These are phyloP conservation scores for Fusarium sp. DNA, from an alignment of 2,329 filamentous ascomycete species.

Conservation along the genomic window DNA sequence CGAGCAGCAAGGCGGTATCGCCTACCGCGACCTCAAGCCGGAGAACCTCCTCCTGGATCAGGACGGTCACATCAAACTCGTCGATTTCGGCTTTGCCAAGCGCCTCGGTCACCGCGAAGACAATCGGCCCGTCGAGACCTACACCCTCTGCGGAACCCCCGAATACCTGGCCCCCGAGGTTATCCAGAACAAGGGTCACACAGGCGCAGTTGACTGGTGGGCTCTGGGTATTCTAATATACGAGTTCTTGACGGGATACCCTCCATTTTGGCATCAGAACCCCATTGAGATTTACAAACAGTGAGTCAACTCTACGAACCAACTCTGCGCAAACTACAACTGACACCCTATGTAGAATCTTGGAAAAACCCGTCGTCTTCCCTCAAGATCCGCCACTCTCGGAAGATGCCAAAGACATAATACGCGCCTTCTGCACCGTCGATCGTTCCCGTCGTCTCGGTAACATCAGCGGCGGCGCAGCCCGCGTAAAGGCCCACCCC, in stretches of 20 bases:
- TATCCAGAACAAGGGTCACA: constrained; percentile 84
- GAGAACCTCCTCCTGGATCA: constrained; percentile 85
- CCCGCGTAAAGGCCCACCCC: constrained; percentile 78
- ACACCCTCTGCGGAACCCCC: constrained; percentile 85
- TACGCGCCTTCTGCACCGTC: constrained; percentile 80
- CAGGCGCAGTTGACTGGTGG: constrained; percentile 88
- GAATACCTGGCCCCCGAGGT: constrained; percentile 89
- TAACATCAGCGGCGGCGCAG: constrained; percentile 81
- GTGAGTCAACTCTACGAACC: constrained; percentile 54
- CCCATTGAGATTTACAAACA: constrained; percentile 89
- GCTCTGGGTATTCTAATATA: constrained; percentile 86
- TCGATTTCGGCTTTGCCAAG: constrained; percentile 90
- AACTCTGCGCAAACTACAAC: neutral
- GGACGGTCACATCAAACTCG: constrained; percentile 83
- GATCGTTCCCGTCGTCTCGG: constrained; percentile 83
- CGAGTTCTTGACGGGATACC: constrained; percentile 86
- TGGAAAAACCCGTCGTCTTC: constrained; percentile 81
- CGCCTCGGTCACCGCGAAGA: constrained; percentile 69
- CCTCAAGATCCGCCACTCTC: constrained; percentile 76
- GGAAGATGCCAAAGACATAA: constrained; percentile 77
- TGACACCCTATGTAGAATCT: constrained; percentile 66
- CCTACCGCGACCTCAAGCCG: constrained; percentile 85
- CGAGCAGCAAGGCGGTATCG: constrained; percentile 80
- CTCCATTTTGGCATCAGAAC: constrained; percentile 88
- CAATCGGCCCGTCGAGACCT: constrained; percentile 73